Evolutionary conservation across 306 rosid species (phyloP).

Genomic region (Quercus wislizeni): DNA sequence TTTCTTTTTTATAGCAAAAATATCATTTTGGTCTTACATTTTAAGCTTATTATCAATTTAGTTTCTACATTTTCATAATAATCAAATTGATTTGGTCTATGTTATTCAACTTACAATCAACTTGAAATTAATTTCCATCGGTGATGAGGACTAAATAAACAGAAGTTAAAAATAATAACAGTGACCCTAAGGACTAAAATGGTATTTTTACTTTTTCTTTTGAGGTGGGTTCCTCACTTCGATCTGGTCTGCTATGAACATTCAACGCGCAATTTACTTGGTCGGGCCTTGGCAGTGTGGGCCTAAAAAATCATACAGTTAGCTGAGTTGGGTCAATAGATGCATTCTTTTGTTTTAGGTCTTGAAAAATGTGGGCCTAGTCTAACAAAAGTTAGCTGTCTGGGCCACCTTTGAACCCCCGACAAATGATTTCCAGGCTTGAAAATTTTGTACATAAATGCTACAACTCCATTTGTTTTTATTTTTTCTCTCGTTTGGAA

Average conservation of each 20-base stretch:
- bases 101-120: no score
- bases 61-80: no score
- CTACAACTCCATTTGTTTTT: no score
- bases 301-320: background rate
- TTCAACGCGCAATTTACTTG: background rate
- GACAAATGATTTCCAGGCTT: background rate
- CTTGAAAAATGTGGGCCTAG: background rate
- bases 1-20: background rate
- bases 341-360: background rate
- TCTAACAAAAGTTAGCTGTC: background rate
- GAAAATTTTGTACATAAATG: background rate
- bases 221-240: background rate
- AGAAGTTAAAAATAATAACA: no score
- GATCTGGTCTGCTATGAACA: background rate
- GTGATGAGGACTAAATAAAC: fast-evolving
- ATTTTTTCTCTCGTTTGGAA: no score
- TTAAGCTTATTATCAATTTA: no score
- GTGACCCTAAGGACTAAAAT: no score
- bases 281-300: background rate
- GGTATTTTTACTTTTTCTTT: background rate
- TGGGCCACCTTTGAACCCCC: background rate
- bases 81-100: no score
- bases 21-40: no score
- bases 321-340: background rate
- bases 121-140: no score